Percentiles rank a stretch among this genome's conserved stretches.
phyloP scores from a whole-genome alignment of 495 filamentous ascomycete species.

The Trichoderma gamsii region DNA sequence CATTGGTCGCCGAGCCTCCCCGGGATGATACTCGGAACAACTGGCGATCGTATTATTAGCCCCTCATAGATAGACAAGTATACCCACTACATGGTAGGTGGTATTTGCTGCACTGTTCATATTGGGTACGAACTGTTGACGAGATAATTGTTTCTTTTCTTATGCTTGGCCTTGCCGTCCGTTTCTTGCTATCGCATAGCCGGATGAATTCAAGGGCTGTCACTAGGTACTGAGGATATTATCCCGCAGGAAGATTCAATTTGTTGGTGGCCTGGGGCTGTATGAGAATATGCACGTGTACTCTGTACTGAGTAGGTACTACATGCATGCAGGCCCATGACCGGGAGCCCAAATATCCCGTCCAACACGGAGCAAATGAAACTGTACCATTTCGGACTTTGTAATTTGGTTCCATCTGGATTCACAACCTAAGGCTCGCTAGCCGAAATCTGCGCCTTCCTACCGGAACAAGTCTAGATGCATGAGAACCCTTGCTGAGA shows the following conservation, averaged over 20 bases:
- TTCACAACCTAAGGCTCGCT: not conserved
- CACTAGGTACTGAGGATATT: not conserved
- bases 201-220: not conserved
- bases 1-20: conserved; percentile 3
- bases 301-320: too few species aligned
- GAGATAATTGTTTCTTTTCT: not conserved
- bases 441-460: conserved; percentile 12
- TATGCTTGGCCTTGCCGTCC: not conserved
- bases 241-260: not conserved
- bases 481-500: not conserved
- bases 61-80: not conserved
- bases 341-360: not conserved
- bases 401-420: not conserved
- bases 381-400: not conserved
- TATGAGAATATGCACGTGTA: not conserved
- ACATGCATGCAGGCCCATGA: not conserved
- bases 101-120: not conserved
- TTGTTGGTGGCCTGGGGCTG: not conserved
- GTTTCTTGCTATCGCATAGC: not conserved
- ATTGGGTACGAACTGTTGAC: not conserved
- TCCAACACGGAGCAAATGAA: not conserved
- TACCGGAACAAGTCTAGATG: conserved; percentile 12
- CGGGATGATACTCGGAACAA: not conserved
- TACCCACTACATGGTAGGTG: not conserved
- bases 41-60: not conserved